Conservation (phyloP, 768 basidiomycete genomes). For the Russula sp. region DNA sequence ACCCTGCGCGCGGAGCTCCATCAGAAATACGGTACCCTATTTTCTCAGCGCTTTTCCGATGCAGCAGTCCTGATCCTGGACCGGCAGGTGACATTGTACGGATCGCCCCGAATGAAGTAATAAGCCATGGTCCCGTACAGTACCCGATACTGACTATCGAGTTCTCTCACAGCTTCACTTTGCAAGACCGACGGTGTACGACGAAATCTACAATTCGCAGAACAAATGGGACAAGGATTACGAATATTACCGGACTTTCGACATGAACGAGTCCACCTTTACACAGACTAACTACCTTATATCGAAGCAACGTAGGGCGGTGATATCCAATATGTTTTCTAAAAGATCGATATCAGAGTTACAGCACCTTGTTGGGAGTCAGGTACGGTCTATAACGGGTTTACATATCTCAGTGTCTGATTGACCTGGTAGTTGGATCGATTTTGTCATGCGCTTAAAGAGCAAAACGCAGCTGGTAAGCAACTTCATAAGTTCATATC, state of each 20-base stretch:
- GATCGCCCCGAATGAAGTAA: slow-evolving; percentile 23
- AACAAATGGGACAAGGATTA: slow-evolving; percentile 42
- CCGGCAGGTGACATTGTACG: slow-evolving; percentile 21
- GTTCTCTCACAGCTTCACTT: slow-evolving; percentile 15
- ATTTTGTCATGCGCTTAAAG: slow-evolving; percentile 31
- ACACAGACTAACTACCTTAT: slow-evolving; percentile 38
- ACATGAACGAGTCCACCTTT: slow-evolving; percentile 39
- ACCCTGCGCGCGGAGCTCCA: slow-evolving; percentile 20
- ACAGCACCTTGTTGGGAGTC: slow-evolving; percentile 38
- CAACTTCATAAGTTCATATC: fast-evolving
- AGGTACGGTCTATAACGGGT: slow-evolving; percentile 30
- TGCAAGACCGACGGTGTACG: slow-evolving; percentile 5
- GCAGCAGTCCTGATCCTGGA: too few relatives aligned
- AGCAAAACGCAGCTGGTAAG: slow-evolving; percentile 17
- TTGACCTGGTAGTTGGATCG: slow-evolving; percentile 37
- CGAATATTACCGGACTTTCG: slow-evolving; percentile 40
- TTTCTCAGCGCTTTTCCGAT: neutral
- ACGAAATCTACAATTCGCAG: slow-evolving; percentile 20
- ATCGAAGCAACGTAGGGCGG: slow-evolving; percentile 36
- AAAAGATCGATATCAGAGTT: slow-evolving; percentile 39
- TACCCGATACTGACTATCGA: neutral
- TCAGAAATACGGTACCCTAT: slow-evolving; percentile 12
- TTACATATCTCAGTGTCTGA: neutral
- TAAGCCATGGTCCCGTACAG: too few relatives aligned
- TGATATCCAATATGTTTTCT: slow-evolving; percentile 42